Evolutionary conservation across 2,329 filamentous ascomycete species (phyloP).

Genomic region (Podosphaera leucotricha): DNA sequence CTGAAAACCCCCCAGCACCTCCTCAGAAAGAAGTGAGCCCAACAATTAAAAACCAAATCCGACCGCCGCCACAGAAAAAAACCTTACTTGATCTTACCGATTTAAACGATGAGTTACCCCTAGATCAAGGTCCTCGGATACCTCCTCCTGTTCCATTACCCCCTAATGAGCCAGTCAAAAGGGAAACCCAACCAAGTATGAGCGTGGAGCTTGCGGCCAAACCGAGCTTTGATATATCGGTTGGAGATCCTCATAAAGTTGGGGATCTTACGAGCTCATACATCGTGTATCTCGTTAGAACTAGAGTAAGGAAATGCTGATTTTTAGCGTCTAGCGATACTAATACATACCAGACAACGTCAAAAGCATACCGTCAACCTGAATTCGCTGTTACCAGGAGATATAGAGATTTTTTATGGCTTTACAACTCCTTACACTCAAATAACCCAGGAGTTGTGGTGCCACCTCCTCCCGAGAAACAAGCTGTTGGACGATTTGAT

Average conservation of each 20-base stretch:
- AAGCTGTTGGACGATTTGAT: slow-evolving; percentile 88
- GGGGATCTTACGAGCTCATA: slow-evolving; percentile 91
- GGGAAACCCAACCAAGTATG: slow-evolving; percentile 48
- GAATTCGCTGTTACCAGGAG: slow-evolving; percentile 86
- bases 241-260: slow-evolving; percentile 94
- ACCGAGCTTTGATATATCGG: slow-evolving; percentile 70
- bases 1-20: slow-evolving; percentile 40
- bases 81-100: slow-evolving; percentile 41
- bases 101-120: slow-evolving; percentile 39
- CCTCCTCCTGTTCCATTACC: slow-evolving; percentile 41
- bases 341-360: slow-evolving; percentile 44
- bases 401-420: slow-evolving; percentile 93
- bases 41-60: slow-evolving; percentile 25
- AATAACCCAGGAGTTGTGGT: slow-evolving; percentile 93
- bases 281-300: slow-evolving; percentile 90
- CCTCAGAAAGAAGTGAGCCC: slow-evolving; percentile 43
- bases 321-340: slow-evolving; percentile 1
- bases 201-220: slow-evolving; percentile 85
- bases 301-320: slow-evolving; percentile 36
- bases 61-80: slow-evolving; percentile 20
- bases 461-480: slow-evolving; percentile 90
- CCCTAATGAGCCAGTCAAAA: slow-evolving; percentile 26
- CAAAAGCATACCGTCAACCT: slow-evolving; percentile 78
- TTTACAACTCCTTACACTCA: slow-evolving; percentile 80
- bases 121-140: slow-evolving; percentile 29